Evolutionary conservation across 164 flowering plant genomes (phyloP), one percentile per base, ranked within the genome.

Genomic region (Houttuynia cordata): DNA sequence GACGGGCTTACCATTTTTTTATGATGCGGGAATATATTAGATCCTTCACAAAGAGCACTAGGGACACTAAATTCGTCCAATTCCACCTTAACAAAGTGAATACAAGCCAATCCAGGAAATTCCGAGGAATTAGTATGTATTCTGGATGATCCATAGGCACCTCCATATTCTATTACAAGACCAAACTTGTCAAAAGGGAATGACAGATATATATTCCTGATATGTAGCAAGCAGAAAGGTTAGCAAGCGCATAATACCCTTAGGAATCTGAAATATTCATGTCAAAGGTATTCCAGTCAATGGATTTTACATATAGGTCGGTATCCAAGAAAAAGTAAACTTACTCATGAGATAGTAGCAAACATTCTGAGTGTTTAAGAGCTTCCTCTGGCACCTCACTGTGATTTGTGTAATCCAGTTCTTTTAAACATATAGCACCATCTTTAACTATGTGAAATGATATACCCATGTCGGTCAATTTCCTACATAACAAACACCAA

Each of bases 101-200:
- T 72, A 63, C 21, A 62, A 59, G 80, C 76, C 67, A 75, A 64
- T 21, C 71, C 68, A 64, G 21, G 55, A 19, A 64, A 51, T 17
- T 57, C 64, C 21, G 74, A 63, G 58, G 59, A 62, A 65, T 73
- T 52, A 57, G 68, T 22, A 19, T 77, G 69, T 56, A 80, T 64
- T 70, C 64, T 79, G 22, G 86, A 79, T 25, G 78, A 74, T 61
- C 64, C 74, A 62, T 53, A 23, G 42, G 75, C 62, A 62, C 82
- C n/a, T 67, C 85, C 85, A 71, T 79, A 84, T 69, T 82, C 90
- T 73, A 84, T 58, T 59, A 84, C 72, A 21, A 70, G 58, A 64
- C 73, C 22, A 62, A 82, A 84, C 57, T 74, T 64, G 58, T 77
- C 56, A 64, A 82, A 76, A 22, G 84, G 83, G 74, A 84, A 73